Evolutionary conservation across 805 yeast genomes (phyloP).

Genomic region (Ogataea pini): DNA sequence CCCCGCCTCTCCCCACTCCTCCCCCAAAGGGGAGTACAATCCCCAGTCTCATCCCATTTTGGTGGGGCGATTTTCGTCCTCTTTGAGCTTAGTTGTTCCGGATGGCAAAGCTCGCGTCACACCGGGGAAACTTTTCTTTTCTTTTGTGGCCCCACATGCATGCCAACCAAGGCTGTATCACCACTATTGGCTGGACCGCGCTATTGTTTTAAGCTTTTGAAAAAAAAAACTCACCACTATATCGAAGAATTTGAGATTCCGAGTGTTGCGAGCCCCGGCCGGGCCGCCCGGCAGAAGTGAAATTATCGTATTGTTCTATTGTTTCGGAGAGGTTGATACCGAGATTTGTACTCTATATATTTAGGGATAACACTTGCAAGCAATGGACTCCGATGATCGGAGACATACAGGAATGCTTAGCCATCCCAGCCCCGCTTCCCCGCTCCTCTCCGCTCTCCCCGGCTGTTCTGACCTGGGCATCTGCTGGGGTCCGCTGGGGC

Average conservation of each 20-base stretch:
- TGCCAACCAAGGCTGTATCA: not conserved
- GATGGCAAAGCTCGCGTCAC: not conserved
- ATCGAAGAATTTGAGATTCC: not conserved
- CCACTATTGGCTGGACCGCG: constrained; percentile 3
- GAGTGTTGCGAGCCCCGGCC: constrained; percentile 6
- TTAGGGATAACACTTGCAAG: too few relatives aligned
- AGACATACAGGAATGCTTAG: not conserved
- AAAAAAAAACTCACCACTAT: not conserved
- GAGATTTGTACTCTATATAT: not conserved
- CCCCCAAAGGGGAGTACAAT: constrained; percentile 7
- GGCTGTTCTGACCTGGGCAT: not conserved
- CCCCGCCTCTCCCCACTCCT: constrained; percentile 15
- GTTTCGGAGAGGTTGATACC: not conserved
- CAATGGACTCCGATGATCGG: constrained; percentile 1
- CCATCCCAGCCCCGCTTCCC: not conserved
- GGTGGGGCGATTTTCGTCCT: constrained; percentile 10
- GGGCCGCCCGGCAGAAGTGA: constrained; percentile 2
- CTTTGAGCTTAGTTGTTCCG: constrained; percentile 5
- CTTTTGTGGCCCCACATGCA: constrained; percentile 3
- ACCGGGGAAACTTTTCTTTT: not conserved
- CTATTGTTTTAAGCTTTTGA: not conserved
- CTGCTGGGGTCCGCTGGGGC: too few relatives aligned
- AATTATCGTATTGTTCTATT: not conserved
- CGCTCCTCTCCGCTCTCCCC: not conserved
- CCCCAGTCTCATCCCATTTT: constrained; percentile 11